Conservation (phyloP, 805 yeast genomes). For the Candida hungchunana region DNA sequence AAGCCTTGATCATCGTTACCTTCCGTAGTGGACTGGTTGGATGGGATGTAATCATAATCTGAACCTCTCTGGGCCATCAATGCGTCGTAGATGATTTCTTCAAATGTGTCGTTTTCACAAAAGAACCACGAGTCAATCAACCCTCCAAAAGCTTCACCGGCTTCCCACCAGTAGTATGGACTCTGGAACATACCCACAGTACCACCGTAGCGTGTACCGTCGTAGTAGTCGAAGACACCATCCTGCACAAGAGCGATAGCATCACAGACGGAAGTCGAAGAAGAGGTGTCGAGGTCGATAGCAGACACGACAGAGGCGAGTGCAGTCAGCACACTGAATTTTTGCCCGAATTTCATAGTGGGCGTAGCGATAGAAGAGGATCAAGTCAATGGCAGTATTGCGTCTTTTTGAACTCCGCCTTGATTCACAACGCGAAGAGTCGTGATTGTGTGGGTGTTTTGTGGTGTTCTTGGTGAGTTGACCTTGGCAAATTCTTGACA, state of each 20-base stretch:
- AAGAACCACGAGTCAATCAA: slow-evolving; percentile 69
- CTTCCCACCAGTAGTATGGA: slow-evolving; percentile 92
- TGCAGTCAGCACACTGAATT: no score
- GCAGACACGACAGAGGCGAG: no score
- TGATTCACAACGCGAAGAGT: no score
- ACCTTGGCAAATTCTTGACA: no score
- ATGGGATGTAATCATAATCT: slow-evolving; percentile 54
- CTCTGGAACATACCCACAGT: slow-evolving; percentile 65
- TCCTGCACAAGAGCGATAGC: slow-evolving; percentile 53
- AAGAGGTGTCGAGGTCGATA: slow-evolving; percentile 36
- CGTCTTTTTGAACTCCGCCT: no score
- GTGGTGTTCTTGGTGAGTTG: no score
- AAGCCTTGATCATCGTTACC: slow-evolving; percentile 77
- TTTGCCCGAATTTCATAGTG: no score
- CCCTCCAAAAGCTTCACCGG: slow-evolving; percentile 76
- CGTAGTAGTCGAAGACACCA: slow-evolving; percentile 70
- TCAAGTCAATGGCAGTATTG: no score
- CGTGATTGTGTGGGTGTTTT: no score
- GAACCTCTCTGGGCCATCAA: slow-evolving; percentile 40
- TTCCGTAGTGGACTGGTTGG: slow-evolving; percentile 60
- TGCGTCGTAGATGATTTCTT: slow-evolving; percentile 55
- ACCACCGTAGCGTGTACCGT: slow-evolving; percentile 59
- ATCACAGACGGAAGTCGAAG: slow-evolving; percentile 45
- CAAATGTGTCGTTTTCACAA: slow-evolving; percentile 68
- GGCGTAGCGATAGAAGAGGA: no score